phyloP scores from a whole-genome alignment of 306 rosid species.

The Malus fusca region DNA sequence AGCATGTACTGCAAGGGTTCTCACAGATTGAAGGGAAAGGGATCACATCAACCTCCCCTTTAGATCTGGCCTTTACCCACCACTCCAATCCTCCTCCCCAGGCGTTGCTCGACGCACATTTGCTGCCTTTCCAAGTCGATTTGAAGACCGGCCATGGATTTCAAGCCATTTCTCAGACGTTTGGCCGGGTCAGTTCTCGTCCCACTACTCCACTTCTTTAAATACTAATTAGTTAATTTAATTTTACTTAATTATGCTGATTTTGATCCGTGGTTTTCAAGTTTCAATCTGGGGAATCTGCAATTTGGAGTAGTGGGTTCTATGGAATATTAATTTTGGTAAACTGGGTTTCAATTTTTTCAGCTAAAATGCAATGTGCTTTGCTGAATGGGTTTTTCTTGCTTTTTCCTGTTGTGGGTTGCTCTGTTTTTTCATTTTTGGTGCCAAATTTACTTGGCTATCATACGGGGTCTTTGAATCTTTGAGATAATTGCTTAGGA shows the following conservation, averaged over 20 bases:
- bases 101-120: constrained; percentile 32
- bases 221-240: background rate
- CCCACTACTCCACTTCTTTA: background rate
- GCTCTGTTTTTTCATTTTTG: background rate
- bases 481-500: background rate
- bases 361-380: background rate
- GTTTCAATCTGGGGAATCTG: background rate
- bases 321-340: background rate
- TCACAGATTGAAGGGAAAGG: constrained; percentile 20
- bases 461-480: background rate
- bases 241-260: background rate
- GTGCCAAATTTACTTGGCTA: background rate
- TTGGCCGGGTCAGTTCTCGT: constrained; percentile 60
- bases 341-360: background rate
- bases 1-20: constrained; percentile 63
- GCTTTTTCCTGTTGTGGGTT: background rate
- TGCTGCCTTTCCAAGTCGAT: constrained; percentile 58
- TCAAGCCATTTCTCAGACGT: constrained; percentile 45
- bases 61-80: constrained; percentile 65
- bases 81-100: constrained; percentile 51
- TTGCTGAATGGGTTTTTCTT: background rate
- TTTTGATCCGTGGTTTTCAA: constrained; percentile 11
- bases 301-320: background rate
- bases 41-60: constrained; percentile 10
- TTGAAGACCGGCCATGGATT: constrained; percentile 69